Base-by-base conservation (phyloP, 768 basidiomycete species). In the Cystobasidium tubakii region DNA sequence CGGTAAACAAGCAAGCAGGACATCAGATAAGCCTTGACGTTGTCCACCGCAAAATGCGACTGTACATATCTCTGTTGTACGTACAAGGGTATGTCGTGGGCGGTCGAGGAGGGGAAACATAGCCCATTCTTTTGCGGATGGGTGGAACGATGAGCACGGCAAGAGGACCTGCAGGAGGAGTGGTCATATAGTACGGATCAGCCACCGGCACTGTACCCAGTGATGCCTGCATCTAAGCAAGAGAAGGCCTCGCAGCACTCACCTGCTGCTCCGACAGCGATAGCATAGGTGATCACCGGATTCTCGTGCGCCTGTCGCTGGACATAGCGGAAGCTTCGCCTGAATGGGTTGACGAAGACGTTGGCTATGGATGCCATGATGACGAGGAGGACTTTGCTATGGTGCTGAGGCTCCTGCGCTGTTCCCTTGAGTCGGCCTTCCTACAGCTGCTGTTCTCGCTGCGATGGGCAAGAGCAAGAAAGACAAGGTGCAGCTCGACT, bases 51-150 rank as follows among this genome's bases (percentile, higher is more conserved):
- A 7, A n/a, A 15, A 6, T 27, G 33, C 13, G 13, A 66, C 6
- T 13, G 6, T 7, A 15, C 7, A 44, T 19, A 10, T 12, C 10
- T 29, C 36, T 29, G 43, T 42, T 9, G 1, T 0, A 73, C 77
- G 17, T 50, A 79, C 77, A 69, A 53, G 78, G 78, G 74, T 76
- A 79, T 15, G 77, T 76, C 19, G 77, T 77, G 21, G 78, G 78
- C 27, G 74, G 73, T 0, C 77, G 65, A 44, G 77, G 76, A 6
- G 63, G 66, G 1, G 75, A 77, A 50, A 66, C 76, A 65, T 72
- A 79, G 12, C 78, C 78, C 27, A 78, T 77, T 70, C 60, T 42
- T 74, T 76, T 78, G 66, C 78, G 73, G 19, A 78, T 73, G 21
- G 74, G 70, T 0, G 79, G 79, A 9, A 79, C 77, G 25, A 74